These are phyloP conservation scores for Aurantiochytrium sp. DNA, from an alignment of 108 stramenopile genomes.

Conservation along the genomic window DNA sequence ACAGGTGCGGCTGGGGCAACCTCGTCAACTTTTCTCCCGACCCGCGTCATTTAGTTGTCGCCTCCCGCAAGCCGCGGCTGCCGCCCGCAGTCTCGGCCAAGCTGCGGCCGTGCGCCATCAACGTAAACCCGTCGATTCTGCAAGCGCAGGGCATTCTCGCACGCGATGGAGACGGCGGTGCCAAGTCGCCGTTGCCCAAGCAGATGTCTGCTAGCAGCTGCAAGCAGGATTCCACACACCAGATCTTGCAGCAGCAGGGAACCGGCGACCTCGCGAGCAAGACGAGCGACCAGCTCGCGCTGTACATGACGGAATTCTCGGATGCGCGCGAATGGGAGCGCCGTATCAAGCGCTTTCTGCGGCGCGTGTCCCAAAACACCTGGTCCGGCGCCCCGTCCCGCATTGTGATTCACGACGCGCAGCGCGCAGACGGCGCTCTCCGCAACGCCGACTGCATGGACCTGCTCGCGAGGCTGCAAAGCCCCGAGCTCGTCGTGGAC, in stretches of 20 bases:
- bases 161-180: background rate
- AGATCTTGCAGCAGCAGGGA: too few relatives aligned
- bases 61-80: background rate
- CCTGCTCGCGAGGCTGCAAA: background rate
- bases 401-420: slow-evolving; percentile 7
- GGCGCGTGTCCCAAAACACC: background rate
- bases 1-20: background rate
- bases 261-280: background rate
- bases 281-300: background rate
- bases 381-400: background rate
- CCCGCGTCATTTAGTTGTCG: background rate
- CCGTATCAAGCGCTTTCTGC: background rate
- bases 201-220: too few relatives aligned
- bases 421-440: background rate
- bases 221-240: too few relatives aligned
- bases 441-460: background rate
- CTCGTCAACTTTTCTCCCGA: background rate
- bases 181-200: background rate
- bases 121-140: background rate
- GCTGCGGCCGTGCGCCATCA: background rate
- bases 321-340: background rate
- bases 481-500: background rate
- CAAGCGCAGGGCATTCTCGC: background rate
- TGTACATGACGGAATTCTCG: background rate
- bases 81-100: background rate